phyloP scores from a whole-genome alignment of 352 stramenopile species.

The Phytophthora litchii region DNA sequence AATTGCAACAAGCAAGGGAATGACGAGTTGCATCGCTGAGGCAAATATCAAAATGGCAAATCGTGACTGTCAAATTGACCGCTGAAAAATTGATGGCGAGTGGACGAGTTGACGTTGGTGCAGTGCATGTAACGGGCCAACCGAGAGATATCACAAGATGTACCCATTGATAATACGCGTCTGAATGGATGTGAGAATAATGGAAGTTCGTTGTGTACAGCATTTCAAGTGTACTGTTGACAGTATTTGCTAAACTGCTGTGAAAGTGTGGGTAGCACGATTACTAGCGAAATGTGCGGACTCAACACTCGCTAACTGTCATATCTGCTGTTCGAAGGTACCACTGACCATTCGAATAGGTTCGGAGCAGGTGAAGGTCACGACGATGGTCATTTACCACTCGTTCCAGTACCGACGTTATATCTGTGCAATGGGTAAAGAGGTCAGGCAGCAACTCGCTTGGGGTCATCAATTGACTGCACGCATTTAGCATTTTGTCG shows the following conservation, averaged over 20 bases:
- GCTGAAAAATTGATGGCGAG: conserved; percentile 12
- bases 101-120: conserved; percentile 19
- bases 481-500: no score
- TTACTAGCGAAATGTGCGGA: not conserved
- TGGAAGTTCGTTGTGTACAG: conserved; percentile 4
- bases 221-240: not conserved
- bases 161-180: conserved; percentile 12
- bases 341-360: conserved; percentile 7
- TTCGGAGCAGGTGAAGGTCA: conserved; percentile 3
- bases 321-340: not conserved
- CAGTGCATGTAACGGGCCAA: not conserved
- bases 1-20: conserved; percentile 3
- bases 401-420: not conserved
- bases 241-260: not conserved
- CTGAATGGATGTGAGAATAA: not conserved
- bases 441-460: not conserved
- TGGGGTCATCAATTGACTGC: not conserved
- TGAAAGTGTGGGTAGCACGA: not conserved
- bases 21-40: not conserved
- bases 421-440: not conserved
- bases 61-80: not conserved
- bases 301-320: conserved; percentile 5
- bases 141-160: conserved; percentile 26
- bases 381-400: not conserved
- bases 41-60: conserved; percentile 19